A percentile compares a stretch with the other conserved stretches of the same genome.
Evolutionary conservation across 352 stramenopile species (phyloP).

Genomic region (Achlya hypogyna): DNA sequence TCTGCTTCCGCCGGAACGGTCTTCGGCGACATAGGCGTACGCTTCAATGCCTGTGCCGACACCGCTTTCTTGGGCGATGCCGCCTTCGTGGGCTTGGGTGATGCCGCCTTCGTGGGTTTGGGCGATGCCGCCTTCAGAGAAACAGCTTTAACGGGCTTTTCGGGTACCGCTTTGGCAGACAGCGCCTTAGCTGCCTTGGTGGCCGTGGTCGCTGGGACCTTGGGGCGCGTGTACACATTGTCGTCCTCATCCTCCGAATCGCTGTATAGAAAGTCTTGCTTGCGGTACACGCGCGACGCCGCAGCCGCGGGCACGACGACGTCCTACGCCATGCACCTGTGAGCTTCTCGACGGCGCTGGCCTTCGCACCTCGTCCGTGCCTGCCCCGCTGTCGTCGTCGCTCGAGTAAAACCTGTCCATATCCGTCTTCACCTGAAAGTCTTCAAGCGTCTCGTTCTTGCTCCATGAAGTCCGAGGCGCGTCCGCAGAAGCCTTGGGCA

Average conservation of each 20-base stretch:
- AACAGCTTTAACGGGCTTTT: background rate
- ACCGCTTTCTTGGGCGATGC: background rate
- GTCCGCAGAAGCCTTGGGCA: background rate
- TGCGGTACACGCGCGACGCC: conserved; percentile 44
- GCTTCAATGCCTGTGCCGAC: background rate
- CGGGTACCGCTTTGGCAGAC: background rate
- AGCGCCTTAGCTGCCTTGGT: background rate
- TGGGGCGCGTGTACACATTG: background rate
- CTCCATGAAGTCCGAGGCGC: conserved; percentile 1
- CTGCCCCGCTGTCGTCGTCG: conserved; percentile 52
- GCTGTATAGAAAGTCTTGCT: conserved; percentile 62
- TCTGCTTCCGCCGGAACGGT: background rate
- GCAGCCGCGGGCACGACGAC: conserved; percentile 40
- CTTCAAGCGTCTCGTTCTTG: conserved; percentile 38
- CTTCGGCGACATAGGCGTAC: background rate
- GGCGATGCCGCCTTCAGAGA: background rate
- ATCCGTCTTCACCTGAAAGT: conserved; percentile 63
- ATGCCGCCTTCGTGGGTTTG: background rate
- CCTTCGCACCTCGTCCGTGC: conserved; percentile 21
- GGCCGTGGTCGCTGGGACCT: background rate
- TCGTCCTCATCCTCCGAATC: conserved; percentile 29
- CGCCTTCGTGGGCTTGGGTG: background rate
- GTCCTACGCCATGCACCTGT: conserved; percentile 30
- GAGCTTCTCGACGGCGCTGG: background rate
- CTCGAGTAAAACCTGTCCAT: conserved; percentile 68